These are phyloP conservation scores for Galerina marginata DNA, from an alignment of 768 basidiomycete species.

Conservation along the genomic window DNA sequence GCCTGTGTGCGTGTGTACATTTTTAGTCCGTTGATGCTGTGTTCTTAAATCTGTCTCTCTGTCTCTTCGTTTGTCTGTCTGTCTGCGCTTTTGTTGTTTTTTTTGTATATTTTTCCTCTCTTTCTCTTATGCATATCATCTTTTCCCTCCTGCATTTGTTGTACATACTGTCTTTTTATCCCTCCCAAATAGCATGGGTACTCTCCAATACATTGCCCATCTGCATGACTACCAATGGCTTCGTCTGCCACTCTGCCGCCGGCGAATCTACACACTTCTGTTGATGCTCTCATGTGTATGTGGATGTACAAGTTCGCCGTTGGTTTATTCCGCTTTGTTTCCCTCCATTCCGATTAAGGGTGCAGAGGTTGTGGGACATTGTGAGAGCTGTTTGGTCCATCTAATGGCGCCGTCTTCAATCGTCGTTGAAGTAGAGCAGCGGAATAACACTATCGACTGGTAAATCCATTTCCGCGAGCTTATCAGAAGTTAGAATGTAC, in stretches of 20 bases:
- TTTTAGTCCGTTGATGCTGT: neutral
- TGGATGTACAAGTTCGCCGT: neutral
- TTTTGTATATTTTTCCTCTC: slow-evolving; percentile 3
- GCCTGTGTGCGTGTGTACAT: slow-evolving; percentile 2
- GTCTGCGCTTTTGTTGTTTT: slow-evolving; percentile 6
- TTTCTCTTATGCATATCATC: slow-evolving; percentile 14
- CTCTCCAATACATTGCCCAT: neutral
- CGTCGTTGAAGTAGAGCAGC: too few relatives aligned
- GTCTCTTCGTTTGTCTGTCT: neutral
- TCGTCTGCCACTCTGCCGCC: neutral
- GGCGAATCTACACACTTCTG: neutral
- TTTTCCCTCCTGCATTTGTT: neutral
- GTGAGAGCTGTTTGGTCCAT: too few relatives aligned
- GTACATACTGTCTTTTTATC: neutral
- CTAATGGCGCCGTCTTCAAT: too few relatives aligned
- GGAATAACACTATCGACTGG: too few relatives aligned
- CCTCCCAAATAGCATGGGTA: neutral
- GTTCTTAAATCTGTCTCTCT: too few relatives aligned
- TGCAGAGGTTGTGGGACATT: too few relatives aligned
- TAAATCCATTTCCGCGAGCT: neutral
- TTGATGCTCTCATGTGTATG: neutral
- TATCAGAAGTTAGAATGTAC: neutral
- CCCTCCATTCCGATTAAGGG: neutral
- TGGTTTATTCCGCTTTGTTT: slow-evolving; percentile 10
- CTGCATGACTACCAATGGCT: neutral